Evolutionary conservation across 169 alveolate species (phyloP).

Genomic region (Eimeria falciformis): DNA sequence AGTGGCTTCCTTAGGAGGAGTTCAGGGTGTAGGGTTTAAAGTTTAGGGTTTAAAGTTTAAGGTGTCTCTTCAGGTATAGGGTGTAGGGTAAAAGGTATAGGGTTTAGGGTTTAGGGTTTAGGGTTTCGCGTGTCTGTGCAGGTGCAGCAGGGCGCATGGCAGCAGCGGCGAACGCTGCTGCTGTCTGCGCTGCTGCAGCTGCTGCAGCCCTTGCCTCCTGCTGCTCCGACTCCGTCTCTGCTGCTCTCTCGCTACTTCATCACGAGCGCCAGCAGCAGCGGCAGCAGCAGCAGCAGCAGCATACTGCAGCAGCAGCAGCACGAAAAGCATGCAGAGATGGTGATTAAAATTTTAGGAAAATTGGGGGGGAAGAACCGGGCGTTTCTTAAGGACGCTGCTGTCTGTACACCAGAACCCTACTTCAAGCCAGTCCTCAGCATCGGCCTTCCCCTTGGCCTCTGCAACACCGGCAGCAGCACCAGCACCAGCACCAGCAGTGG

Average conservation of each 20-base stretch:
- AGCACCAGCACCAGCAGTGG: conserved; percentile 37
- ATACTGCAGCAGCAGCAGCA: conserved; percentile 74
- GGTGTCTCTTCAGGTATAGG: background rate
- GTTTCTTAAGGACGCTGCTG: conserved; percentile 78
- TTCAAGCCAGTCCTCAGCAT: conserved; percentile 60
- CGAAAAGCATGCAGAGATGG: conserved; percentile 76
- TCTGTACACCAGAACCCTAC: conserved; percentile 67
- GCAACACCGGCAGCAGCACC: conserved; percentile 46
- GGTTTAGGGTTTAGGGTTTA: conserved; percentile 41
- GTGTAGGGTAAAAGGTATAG: background rate
- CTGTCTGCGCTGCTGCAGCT: conserved; percentile 61
- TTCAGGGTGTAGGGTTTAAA: no score
- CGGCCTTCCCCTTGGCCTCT: conserved; percentile 61
- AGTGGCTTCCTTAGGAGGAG: no score
- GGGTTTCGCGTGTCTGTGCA: conserved; percentile 20
- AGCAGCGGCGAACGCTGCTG: conserved; percentile 60
- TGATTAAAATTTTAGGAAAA: conserved; percentile 81
- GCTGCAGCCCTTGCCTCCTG: conserved; percentile 68
- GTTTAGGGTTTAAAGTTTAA: background rate
- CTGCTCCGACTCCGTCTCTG: conserved; percentile 55
- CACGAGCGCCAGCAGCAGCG: conserved; percentile 17
- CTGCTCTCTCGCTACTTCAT: conserved; percentile 46
- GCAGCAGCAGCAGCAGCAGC: conserved; percentile 73
- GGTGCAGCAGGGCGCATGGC: conserved; percentile 62
- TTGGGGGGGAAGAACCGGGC: conserved; percentile 84